Evolutionary conservation across 2,329 filamentous ascomycete genomes (phyloP), one percentile per base, ranked within the genome.

Genomic region (Talaromyces sp.): DNA sequence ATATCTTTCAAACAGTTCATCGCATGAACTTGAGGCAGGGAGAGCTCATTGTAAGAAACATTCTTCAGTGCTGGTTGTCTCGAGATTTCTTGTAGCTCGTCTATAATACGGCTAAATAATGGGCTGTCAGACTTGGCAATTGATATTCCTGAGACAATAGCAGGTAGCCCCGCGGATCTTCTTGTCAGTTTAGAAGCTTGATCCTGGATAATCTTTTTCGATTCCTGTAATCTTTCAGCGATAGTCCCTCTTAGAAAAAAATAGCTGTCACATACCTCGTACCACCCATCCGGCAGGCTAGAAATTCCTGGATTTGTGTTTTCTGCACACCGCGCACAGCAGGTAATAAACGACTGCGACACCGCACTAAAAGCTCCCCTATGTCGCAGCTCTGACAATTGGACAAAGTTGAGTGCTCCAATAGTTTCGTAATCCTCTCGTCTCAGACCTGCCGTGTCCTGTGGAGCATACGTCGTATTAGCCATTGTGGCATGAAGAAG

Each of bases 361-460:
- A 97, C 94, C 0, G 93, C 93, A 0, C 91, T 94, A 69, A 97
- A 96, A 7, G 94, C 94, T 60, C 94, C 94, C 60, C 94, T 85
- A 73, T 99, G 94, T 46, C 94, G 85, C 31, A 99, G 80, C 57
- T 85, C 89, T 0, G 91, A 86, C 9, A 99, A 80, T 69, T 99
- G 91, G 2, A 85, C 84, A 69, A 97, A 96, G 17, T 90, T 88
- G 7, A 96, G 76, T 43, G 84, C 80, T 9, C 92, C 92, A 41
- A 93, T 84, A 9, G 77, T 78, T 43, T 84, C 80, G 63, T 92
- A 90, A 0, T 88, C 80, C 1, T 80, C 74, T 10, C 72, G 75
- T 1, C 82, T 81, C n/a, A 79, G 74, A 0, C 87, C 78, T 29
- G 74, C 71, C 2, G 24, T 29, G 29, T 74, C 68, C 10, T 65